These are phyloP conservation scores for Tetrapisispora phaffii DNA, from an alignment of 805 yeast genomes.

Conservation along the genomic window DNA sequence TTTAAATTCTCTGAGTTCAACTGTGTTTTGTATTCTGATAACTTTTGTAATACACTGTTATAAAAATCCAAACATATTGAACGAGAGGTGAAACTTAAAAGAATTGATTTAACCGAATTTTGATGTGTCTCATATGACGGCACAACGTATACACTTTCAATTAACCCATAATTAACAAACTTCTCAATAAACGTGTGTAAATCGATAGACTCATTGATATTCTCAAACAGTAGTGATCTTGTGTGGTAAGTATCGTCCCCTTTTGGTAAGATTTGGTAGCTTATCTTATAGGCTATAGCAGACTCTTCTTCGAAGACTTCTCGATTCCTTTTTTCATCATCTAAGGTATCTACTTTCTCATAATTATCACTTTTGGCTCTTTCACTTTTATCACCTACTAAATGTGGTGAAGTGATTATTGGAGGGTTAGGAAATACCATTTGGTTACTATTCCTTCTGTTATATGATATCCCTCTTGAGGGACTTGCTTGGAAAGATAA, in stretches of 20 bases:
- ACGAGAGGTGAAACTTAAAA: slow-evolving; percentile 27
- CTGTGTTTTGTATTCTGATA: slow-evolving; percentile 29
- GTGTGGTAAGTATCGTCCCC: slow-evolving; percentile 28
- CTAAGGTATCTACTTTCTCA: background rate
- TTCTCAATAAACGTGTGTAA: slow-evolving; percentile 29
- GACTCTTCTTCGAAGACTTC: background rate
- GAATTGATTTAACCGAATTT: slow-evolving; percentile 20
- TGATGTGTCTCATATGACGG: slow-evolving; percentile 24
- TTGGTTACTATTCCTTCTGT: background rate
- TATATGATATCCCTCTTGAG: background rate
- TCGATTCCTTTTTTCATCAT: background rate
- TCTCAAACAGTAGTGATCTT: slow-evolving; percentile 24
- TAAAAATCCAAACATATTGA: slow-evolving; percentile 31
- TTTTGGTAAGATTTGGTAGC: slow-evolving; percentile 22
- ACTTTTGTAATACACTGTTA: slow-evolving; percentile 30
- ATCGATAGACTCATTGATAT: slow-evolving; percentile 15
- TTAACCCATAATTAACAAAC: slow-evolving; percentile 46
- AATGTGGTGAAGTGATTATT: background rate
- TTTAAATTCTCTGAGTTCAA: slow-evolving; percentile 33
- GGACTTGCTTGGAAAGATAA: background rate
- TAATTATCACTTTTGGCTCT: background rate
- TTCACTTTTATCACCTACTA: background rate
- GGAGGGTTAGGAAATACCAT: slow-evolving; percentile 2
- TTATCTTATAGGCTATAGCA: slow-evolving; percentile 13
- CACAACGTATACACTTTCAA: slow-evolving; percentile 44